phyloP scores from a whole-genome alignment of 345 rosid genomes.

The Rhodamnia rubescens region DNA sequence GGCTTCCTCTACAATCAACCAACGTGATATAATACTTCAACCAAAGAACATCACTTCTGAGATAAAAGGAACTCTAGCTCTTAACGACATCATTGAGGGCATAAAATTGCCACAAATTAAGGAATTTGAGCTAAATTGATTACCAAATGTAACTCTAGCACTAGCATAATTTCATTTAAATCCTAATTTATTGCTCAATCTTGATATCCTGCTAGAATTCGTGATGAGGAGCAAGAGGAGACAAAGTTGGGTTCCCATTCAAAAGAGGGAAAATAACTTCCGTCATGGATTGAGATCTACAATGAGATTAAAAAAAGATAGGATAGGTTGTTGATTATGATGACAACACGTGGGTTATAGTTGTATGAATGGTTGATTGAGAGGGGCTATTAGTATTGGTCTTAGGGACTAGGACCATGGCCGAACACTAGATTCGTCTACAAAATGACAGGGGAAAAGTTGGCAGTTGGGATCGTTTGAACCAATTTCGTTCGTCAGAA shows the following conservation, averaged over 20 bases:
- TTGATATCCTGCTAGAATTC: neutral
- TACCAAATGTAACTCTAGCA: neutral
- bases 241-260: neutral
- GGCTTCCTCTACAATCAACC: neutral
- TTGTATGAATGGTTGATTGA: neutral
- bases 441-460: neutral
- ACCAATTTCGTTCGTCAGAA: neutral
- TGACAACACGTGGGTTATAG: neutral
- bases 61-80: neutral
- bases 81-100: neutral
- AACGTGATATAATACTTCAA: neutral
- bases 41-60: neutral
- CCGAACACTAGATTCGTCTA: neutral
- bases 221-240: neutral
- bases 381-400: neutral
- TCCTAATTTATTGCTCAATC: neutral
- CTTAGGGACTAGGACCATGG: neutral
- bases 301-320: neutral
- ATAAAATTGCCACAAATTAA: neutral
- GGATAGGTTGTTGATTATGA: neutral
- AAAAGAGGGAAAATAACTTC: neutral
- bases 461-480: neutral
- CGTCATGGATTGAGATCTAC: neutral
- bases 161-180: neutral
- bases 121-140: neutral